Conservation (phyloP, 345 rosid genomes). For the Sisymbrium altissimum region DNA sequence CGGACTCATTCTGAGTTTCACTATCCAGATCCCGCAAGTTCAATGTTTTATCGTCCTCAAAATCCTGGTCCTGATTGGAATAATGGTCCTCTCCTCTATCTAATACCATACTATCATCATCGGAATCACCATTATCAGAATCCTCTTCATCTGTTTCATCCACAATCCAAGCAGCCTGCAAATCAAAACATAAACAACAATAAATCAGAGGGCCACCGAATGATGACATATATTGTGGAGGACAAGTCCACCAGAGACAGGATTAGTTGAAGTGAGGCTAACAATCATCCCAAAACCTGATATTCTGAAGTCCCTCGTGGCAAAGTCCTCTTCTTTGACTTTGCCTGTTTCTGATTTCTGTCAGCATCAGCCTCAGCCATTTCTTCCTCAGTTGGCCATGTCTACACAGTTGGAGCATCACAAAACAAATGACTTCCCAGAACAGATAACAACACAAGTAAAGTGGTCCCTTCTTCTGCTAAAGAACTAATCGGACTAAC, state of each 20-base stretch:
- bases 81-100: slow-evolving; percentile 51
- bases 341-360: slow-evolving; percentile 51
- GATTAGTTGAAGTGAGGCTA: background rate
- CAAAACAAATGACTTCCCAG: slow-evolving; percentile 1
- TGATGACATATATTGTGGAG: background rate
- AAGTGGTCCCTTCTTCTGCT: background rate
- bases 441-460: slow-evolving; percentile 10
- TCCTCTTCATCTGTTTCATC: slow-evolving; percentile 69
- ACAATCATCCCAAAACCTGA: slow-evolving; percentile 50
- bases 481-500: slow-evolving; percentile 35
- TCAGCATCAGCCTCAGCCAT: slow-evolving; percentile 74
- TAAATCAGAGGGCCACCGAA: background rate
- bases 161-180: slow-evolving; percentile 96
- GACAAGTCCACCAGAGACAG: background rate
- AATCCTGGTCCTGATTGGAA: slow-evolving; percentile 42
- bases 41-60: slow-evolving; percentile 65
- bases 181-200: slow-evolving; percentile 1
- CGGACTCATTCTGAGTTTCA: slow-evolving; percentile 75
- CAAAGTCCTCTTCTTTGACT: slow-evolving; percentile 53
- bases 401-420: slow-evolving; percentile 47
- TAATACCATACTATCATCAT: slow-evolving; percentile 73
- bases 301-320: slow-evolving; percentile 95
- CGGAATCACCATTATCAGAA: slow-evolving; percentile 45
- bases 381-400: slow-evolving; percentile 97
- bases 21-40: slow-evolving; percentile 60